Conservation (phyloP, 2,329 filamentous ascomycete species). For the Xylaria multiplex region DNA sequence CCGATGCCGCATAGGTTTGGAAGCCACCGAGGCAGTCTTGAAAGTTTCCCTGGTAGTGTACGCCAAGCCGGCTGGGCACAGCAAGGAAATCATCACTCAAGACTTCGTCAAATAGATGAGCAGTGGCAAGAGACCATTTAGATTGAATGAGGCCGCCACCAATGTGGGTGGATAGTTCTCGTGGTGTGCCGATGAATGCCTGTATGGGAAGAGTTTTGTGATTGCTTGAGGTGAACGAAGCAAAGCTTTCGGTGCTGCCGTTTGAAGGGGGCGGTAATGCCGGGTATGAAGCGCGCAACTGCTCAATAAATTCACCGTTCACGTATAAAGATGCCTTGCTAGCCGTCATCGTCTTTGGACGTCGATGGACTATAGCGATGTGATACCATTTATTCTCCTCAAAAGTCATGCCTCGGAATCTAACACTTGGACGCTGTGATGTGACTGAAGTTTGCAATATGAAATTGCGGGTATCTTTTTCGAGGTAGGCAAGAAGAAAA, state of each 20-base stretch:
- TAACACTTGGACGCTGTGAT: slow-evolving; percentile 85
- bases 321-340: slow-evolving; percentile 90
- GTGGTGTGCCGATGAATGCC: slow-evolving; percentile 91
- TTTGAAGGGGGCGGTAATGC: slow-evolving; percentile 74
- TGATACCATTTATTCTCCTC: slow-evolving; percentile 88
- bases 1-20: slow-evolving; percentile 94
- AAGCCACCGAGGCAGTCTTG: slow-evolving; percentile 96
- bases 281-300: slow-evolving; percentile 89
- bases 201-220: slow-evolving; percentile 77
- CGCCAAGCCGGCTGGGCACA: slow-evolving; percentile 89
- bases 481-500: slow-evolving; percentile 92
- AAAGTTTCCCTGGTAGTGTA: slow-evolving; percentile 93
- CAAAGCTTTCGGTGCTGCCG: slow-evolving; percentile 73
- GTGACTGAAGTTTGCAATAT: slow-evolving; percentile 96
- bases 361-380: slow-evolving; percentile 85
- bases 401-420: slow-evolving; percentile 88
- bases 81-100: slow-evolving; percentile 92
- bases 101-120: slow-evolving; percentile 86
- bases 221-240: slow-evolving; percentile 70
- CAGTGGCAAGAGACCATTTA: slow-evolving; percentile 88
- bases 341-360: slow-evolving; percentile 76
- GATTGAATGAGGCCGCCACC: slow-evolving; percentile 79
- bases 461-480: slow-evolving; percentile 91
- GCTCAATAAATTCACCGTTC: slow-evolving; percentile 92
- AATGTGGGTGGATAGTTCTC: slow-evolving; percentile 80